Base-by-base conservation (phyloP, 2,329 filamentous ascomycete genomes). In the Aspergillus sp. region DNA sequence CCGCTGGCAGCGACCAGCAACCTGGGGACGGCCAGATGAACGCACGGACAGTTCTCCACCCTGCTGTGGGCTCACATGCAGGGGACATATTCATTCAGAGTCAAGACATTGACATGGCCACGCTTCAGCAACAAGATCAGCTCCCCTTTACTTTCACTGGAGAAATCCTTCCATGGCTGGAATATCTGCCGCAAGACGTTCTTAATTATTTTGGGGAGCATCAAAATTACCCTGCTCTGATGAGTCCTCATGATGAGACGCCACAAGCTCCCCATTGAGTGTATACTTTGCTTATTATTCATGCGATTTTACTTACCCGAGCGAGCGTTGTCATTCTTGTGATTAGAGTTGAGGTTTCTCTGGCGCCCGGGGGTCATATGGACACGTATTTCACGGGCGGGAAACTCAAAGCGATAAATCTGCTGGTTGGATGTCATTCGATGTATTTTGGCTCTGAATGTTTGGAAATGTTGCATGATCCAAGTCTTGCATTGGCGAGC, bases 71-170 rank as follows among this genome's bases (percentile, higher is more conserved):
- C 15, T 42, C 69, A 6, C 59, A 68, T 11, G 63, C 62, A 13
- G 67, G 67, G 5, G 64, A 71, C 50, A 88, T 92, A 76, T 87
- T 90, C 62, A 90, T 93, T 65, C 87, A 91, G 71, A 89, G 86
- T 61, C 89, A 91, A 64, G 89, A 93, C 64, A 86, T 94, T 36
- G 89, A 93, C 64, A 89, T 93, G 81, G 86, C 84, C 23, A 79
- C 85, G 4, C 76, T 92, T 17, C 75, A 78, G 7, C 70, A 77
- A 54, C 75, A 76, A 38, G 70, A 73, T 41, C 68, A 73, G 2
- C 73, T 77, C 48, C 76, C 76, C 2, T 78, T 80, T 30, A 60
- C 69, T 8, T 75, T 78, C 27, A 74, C 72, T 27, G 87, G 86
- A 1, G 84, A 86, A 15, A 88, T 91, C 47, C 84, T 91, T 75